Conservation (phyloP, 805 yeast genomes). For the Hanseniaspora osmophila region DNA sequence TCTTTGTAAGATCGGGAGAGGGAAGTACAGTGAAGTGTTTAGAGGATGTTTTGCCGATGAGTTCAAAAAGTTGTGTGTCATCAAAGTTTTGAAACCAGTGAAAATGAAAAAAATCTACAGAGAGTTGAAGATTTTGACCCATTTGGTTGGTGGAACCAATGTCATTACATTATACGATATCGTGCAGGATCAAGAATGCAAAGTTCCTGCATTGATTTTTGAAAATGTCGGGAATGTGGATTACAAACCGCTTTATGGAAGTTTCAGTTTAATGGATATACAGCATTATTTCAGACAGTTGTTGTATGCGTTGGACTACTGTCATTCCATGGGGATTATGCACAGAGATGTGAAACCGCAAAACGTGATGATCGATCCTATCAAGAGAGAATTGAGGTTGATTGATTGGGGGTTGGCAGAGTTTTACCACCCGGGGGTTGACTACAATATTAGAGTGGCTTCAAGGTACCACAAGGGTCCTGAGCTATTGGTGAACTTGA, state of each 20-base stretch:
- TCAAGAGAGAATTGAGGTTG: conserved; percentile 43
- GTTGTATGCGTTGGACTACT: conserved; percentile 69
- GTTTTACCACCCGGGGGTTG: conserved; percentile 79
- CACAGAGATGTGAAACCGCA: conserved; percentile 92
- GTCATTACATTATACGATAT: conserved; percentile 63
- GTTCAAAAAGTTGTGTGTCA: conserved; percentile 43
- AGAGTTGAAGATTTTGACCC: conserved; percentile 77
- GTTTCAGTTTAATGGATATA: conserved; percentile 59
- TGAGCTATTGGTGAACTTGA: conserved; percentile 68
- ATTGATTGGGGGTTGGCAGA: conserved; percentile 96
- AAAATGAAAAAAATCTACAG: conserved; percentile 85
- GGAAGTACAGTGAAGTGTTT: conserved; percentile 88
- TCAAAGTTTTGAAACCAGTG: conserved; percentile 86
- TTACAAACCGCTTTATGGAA: conserved; percentile 75
- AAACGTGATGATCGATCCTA: conserved; percentile 84
- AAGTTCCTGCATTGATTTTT: conserved; percentile 80
- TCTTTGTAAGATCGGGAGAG: conserved; percentile 73
- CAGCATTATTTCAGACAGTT: conserved; percentile 74
- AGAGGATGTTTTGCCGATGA: conserved; percentile 34
- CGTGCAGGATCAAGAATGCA: conserved; percentile 73
- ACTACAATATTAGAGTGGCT: conserved; percentile 84
- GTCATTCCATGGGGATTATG: conserved; percentile 89
- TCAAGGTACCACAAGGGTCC: conserved; percentile 89
- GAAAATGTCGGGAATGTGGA: conserved; percentile 78
- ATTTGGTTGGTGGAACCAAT: conserved; percentile 73